These are phyloP conservation scores for Cyclocybe cylindracea DNA, from an alignment of 768 basidiomycete species.

Conservation along the genomic window DNA sequence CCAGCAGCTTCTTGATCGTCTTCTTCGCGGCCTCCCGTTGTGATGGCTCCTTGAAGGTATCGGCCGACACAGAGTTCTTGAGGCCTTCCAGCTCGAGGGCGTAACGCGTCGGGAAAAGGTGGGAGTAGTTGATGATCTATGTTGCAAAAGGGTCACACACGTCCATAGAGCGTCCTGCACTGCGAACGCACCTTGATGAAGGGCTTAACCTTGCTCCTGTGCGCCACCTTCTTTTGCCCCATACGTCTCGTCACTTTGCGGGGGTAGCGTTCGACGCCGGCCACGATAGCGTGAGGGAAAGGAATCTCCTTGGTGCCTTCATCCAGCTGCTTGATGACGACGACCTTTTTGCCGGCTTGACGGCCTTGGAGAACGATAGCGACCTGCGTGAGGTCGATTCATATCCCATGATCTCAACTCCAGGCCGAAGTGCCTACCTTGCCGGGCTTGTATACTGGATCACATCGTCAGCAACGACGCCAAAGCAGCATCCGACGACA, in stretches of 20 bases:
- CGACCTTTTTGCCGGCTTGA: slow-evolving; percentile 99
- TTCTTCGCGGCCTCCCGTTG: slow-evolving; percentile 96
- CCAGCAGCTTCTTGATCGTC: slow-evolving; percentile 92
- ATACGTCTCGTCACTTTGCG: slow-evolving; percentile 96
- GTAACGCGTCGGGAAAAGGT: slow-evolving; percentile 99
- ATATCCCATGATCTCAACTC: background rate
- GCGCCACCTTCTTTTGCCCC: slow-evolving; percentile 93
- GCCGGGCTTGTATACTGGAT: slow-evolving; percentile 89
- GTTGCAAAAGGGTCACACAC: background rate
- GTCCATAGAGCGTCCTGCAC: background rate
- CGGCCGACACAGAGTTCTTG: slow-evolving; percentile 80
- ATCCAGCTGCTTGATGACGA: slow-evolving; percentile 96
- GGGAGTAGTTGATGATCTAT: slow-evolving; percentile 95
- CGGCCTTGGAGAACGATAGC: slow-evolving; percentile 98
- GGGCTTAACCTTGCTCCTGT: slow-evolving; percentile 97
- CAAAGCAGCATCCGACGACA: slow-evolving; percentile 1
- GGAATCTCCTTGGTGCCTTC: slow-evolving; percentile 96
- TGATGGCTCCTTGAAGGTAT: slow-evolving; percentile 97
- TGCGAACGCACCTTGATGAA: slow-evolving; percentile 87
- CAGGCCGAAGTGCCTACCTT: slow-evolving; percentile 53
- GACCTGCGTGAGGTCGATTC: slow-evolving; percentile 49
- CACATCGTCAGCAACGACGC: slow-evolving; percentile 12
- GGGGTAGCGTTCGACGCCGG: slow-evolving; percentile 97
- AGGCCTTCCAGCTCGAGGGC: slow-evolving; percentile 93
- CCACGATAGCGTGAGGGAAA: slow-evolving; percentile 98